phyloP scores from a whole-genome alignment of 805 yeast species.

The Candida lessepsii region DNA sequence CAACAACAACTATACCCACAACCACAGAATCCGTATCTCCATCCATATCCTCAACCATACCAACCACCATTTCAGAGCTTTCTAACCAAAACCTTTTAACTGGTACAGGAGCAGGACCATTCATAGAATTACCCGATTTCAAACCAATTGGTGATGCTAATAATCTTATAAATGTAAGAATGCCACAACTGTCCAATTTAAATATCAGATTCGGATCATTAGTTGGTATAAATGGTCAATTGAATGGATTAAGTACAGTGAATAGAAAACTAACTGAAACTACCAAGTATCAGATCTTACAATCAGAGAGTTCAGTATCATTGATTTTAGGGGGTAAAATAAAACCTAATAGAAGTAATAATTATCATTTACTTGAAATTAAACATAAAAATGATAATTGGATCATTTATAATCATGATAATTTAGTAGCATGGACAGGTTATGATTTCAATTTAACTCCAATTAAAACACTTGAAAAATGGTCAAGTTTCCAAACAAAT shows the following conservation, averaged over 20 bases:
- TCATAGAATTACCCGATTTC: conserved; percentile 42
- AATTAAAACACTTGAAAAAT: conserved; percentile 18
- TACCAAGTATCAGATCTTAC: conserved; percentile 16
- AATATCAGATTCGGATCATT: conserved; percentile 27
- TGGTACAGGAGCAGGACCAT: conserved; percentile 48
- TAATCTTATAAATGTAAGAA: conserved; percentile 39
- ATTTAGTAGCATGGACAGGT: conserved; percentile 50
- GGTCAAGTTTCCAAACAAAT: conserved; percentile 23
- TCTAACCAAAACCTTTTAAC: conserved; percentile 23
- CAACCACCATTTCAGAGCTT: conserved; percentile 1
- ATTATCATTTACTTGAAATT: conserved; percentile 37
- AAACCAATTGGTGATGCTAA: conserved; percentile 40
- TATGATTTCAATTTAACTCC: conserved; percentile 27
- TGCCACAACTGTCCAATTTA: conserved; percentile 36
- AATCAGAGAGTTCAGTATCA: conserved; percentile 18
- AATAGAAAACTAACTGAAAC: conserved; percentile 12
- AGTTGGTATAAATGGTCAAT: conserved; percentile 45
- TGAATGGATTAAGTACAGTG: conserved; percentile 11
- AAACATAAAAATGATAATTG: conserved; percentile 41
- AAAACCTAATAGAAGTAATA: conserved; percentile 19
- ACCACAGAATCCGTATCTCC: too few relatives aligned
- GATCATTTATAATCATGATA: conserved; percentile 36
- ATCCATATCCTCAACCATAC: background rate
- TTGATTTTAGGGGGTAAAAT: conserved; percentile 30
- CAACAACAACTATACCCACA: too few relatives aligned